Evolutionary conservation across 345 rosid genomes (phyloP).

Genomic region (Rhodamnia argentea): DNA sequence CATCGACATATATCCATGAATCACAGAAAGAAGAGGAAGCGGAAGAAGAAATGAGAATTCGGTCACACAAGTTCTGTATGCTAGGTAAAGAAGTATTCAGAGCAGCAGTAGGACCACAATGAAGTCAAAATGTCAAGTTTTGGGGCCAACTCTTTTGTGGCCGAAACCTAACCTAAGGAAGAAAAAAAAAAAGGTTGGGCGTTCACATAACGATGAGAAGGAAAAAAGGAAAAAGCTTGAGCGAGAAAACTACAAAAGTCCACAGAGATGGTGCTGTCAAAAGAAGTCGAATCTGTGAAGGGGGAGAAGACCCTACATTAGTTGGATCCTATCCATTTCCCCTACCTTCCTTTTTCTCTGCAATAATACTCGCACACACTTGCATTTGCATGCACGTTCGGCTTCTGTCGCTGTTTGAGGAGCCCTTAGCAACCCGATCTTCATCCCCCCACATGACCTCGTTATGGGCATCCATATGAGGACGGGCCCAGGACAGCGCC

Average conservation of each 20-base stretch:
- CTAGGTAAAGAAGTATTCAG: background rate
- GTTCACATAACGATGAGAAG: background rate
- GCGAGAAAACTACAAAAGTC: background rate
- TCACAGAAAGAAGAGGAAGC: background rate
- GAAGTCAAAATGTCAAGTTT: background rate
- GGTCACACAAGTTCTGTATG: background rate
- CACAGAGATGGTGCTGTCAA: background rate
- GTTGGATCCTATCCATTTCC: background rate
- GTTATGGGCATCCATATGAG: conserved; percentile 25
- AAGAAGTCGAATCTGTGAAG: background rate
- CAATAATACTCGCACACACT: background rate
- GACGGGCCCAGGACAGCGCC: conserved; percentile 7
- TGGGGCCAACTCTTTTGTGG: background rate
- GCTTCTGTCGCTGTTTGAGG: conserved; percentile 4
- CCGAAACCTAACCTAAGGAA: background rate
- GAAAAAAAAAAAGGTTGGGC: background rate
- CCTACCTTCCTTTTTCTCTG: background rate
- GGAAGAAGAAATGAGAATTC: background rate
- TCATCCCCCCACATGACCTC: conserved; percentile 13
- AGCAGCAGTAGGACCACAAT: background rate
- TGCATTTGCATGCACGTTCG: conserved; percentile 4
- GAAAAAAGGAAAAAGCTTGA: background rate
- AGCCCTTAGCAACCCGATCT: background rate
- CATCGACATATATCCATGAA: background rate
- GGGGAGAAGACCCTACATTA: background rate